These are phyloP conservation scores for Sphenostylis stenocarpa DNA, from an alignment of 306 rosid species.

Conservation along the genomic window DNA sequence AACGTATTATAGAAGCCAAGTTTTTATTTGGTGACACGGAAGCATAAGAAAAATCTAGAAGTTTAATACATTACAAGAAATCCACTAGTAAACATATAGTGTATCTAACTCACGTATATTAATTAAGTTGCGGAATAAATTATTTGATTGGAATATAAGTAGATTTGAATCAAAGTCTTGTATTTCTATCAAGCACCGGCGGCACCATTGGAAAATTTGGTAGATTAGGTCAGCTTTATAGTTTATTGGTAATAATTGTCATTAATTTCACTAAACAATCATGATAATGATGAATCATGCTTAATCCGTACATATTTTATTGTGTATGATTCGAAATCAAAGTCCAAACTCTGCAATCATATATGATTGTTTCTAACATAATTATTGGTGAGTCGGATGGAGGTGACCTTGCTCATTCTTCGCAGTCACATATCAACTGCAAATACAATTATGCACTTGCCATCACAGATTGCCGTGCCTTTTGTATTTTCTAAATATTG, in stretches of 20 bases:
- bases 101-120: not conserved
- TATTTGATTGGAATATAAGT: not conserved
- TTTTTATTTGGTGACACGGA: not conserved
- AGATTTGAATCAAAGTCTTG: not conserved
- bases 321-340: not conserved
- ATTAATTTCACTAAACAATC: not conserved
- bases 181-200: not conserved
- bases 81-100: not conserved
- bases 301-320: no score
- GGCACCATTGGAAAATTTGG: not conserved
- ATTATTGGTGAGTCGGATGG: slow-evolving; percentile 7
- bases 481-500: not conserved
- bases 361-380: slow-evolving; percentile 1
- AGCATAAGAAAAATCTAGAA: not conserved
- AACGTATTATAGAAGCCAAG: no score
- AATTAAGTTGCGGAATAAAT: no score
- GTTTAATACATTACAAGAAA: not conserved
- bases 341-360: no score
- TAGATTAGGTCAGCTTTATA: not conserved
- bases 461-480: slow-evolving; percentile 24
- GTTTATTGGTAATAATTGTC: not conserved
- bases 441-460: slow-evolving; percentile 20
- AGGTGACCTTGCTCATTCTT: not conserved
- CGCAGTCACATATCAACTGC: not conserved
- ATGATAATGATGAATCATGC: not conserved